phyloP scores from a whole-genome alignment of 371 early-diverging fungal species.

The Phascolomyces articulosus region DNA sequence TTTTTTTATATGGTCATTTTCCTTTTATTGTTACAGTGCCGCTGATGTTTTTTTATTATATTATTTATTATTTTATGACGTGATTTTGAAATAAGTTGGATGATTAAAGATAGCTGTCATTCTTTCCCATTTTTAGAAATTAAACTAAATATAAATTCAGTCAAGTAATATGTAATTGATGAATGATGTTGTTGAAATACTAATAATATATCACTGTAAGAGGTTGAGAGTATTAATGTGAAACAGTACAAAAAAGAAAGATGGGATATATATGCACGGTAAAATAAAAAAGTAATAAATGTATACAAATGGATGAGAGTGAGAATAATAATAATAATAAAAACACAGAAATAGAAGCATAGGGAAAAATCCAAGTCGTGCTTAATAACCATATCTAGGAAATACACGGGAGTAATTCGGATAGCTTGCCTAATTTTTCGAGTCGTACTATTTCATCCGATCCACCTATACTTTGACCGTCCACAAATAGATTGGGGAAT shows the following conservation, averaged over 20 bases:
- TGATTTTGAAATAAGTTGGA: not conserved
- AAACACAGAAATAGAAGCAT: not conserved
- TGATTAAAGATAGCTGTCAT: not conserved
- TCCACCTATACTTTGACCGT: slow-evolving; percentile 49
- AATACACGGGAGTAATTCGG: slow-evolving; percentile 3
- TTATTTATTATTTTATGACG: no score
- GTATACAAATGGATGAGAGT: not conserved
- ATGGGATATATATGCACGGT: no score
- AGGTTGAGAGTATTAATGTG: no score
- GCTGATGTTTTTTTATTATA: no score
- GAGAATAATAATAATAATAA: not conserved
- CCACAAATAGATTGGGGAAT: slow-evolving; percentile 49
- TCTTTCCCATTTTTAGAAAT: not conserved
- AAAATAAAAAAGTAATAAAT: no score
- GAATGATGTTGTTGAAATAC: no score
- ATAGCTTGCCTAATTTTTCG: slow-evolving; percentile 10
- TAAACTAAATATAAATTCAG: no score
- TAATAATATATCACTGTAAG: no score
- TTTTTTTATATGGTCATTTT: no score
- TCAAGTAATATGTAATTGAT: no score
- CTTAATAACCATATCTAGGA: not conserved
- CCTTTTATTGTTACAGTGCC: no score
- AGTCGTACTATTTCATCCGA: slow-evolving; percentile 32
- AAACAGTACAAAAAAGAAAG: no score
- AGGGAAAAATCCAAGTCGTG: not conserved